Conservation (phyloP, 345 rosid genomes). For the Hypericum androsaemum region DNA sequence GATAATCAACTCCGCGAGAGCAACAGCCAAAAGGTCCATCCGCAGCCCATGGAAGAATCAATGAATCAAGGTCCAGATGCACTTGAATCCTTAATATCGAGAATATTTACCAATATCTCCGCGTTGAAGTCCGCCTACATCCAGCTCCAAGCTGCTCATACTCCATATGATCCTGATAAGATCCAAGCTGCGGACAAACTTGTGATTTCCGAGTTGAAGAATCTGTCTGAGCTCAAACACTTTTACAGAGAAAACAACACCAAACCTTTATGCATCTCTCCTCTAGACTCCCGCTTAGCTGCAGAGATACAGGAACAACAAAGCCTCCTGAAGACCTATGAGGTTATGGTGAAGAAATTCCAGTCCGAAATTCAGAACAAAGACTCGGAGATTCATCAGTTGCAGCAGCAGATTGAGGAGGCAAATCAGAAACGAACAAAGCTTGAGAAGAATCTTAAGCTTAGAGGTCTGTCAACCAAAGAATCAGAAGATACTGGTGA, state of each 20-base stretch:
- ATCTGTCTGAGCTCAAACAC: slow-evolving; percentile 69
- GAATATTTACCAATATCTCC: slow-evolving; percentile 60
- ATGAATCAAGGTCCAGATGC: slow-evolving; percentile 67
- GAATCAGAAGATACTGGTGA: slow-evolving; percentile 44
- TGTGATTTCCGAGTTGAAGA: slow-evolving; percentile 67
- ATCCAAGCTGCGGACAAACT: slow-evolving; percentile 77
- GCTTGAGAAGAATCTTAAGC: slow-evolving; percentile 74
- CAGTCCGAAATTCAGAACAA: slow-evolving; percentile 85
- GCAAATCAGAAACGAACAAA: slow-evolving; percentile 60
- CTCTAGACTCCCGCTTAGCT: slow-evolving; percentile 80
- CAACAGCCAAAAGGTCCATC: slow-evolving; percentile 67
- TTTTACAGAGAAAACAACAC: slow-evolving; percentile 66
- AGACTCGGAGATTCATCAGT: slow-evolving; percentile 62
- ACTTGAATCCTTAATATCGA: slow-evolving; percentile 59
- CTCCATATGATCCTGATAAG: slow-evolving; percentile 80
- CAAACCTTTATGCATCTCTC: slow-evolving; percentile 54
- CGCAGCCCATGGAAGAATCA: slow-evolving; percentile 85
- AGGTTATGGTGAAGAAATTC: slow-evolving; percentile 82
- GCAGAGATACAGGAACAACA: slow-evolving; percentile 89
- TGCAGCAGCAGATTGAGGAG: slow-evolving; percentile 67
- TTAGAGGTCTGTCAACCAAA: slow-evolving; percentile 61
- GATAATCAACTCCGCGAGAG: slow-evolving; percentile 68
- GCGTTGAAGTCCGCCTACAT: slow-evolving; percentile 74
- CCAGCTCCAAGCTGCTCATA: slow-evolving; percentile 74
- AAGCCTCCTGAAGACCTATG: slow-evolving; percentile 73